Evolutionary conservation across 2,329 filamentous ascomycete genomes (phyloP).

Genomic region (Phialophora tarda): DNA sequence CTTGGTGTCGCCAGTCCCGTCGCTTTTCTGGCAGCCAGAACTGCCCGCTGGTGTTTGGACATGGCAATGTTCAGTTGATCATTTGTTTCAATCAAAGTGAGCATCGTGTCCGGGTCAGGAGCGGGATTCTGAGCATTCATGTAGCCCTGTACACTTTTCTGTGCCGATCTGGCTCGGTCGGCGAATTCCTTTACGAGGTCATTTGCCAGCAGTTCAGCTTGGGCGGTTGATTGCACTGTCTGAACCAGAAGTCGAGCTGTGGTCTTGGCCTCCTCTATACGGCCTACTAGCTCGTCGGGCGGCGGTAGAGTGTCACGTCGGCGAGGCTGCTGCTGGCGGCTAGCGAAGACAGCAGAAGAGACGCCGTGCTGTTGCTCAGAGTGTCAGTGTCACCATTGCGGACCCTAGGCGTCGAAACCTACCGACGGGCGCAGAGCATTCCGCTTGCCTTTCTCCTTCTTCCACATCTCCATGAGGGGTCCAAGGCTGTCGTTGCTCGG

Average conservation of each 20-base stretch:
- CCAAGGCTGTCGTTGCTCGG: conserved; percentile 74
- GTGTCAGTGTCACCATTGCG: conserved; percentile 36
- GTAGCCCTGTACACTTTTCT: conserved; percentile 81
- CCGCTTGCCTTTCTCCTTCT: conserved; percentile 76
- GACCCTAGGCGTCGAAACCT: conserved; percentile 31
- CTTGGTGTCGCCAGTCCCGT: conserved; percentile 32
- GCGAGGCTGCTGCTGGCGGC: conserved; percentile 48
- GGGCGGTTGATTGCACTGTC: conserved; percentile 82
- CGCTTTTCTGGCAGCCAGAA: conserved; percentile 63
- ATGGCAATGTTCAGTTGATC: conserved; percentile 84
- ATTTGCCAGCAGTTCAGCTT: conserved; percentile 74
- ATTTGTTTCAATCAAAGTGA: conserved; percentile 91
- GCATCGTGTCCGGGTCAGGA: conserved; percentile 92
- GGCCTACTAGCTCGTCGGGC: conserved; percentile 76
- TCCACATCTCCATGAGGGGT: conserved; percentile 83
- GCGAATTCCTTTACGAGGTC: conserved; percentile 94
- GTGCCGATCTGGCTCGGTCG: conserved; percentile 80
- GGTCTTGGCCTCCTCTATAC: conserved; percentile 87
- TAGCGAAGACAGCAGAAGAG: neutral
- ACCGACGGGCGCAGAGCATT: conserved; percentile 47
- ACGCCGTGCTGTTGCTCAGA: conserved; percentile 30
- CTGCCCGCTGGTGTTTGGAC: conserved; percentile 81
- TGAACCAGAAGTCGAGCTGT: conserved; percentile 92
- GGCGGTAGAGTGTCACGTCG: conserved; percentile 60
- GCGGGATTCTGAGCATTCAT: conserved; percentile 78